Conservation (phyloP, 305 asterid species). For the Fraxinus ornus region DNA sequence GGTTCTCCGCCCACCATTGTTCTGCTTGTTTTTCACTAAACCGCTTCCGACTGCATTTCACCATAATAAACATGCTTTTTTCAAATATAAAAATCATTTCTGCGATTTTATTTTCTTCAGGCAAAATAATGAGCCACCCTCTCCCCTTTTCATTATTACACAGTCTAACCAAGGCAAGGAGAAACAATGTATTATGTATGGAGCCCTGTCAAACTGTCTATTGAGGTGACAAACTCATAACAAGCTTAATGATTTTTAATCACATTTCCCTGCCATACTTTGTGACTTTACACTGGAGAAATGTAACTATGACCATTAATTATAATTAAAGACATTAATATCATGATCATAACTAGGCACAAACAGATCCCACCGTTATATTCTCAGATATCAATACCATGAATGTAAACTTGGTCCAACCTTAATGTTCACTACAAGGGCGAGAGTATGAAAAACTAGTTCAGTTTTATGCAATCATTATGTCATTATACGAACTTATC, state of each 20-base stretch:
- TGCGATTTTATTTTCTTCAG: background rate
- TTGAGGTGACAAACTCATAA: background rate
- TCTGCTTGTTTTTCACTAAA: constrained; percentile 61
- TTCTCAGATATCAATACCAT: background rate
- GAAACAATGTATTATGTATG: background rate
- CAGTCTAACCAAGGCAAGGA: background rate
- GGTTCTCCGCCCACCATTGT: constrained; percentile 65
- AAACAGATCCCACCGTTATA: background rate
- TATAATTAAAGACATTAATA: background rate
- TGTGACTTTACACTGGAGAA: background rate
- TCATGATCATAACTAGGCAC: background rate
- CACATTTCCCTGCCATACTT: background rate
- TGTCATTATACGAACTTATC: background rate
- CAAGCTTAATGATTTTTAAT: background rate
- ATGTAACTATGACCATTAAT: constrained; percentile 3
- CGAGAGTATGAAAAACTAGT: background rate
- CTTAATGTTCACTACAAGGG: background rate
- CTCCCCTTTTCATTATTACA: background rate
- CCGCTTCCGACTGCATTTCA: constrained; percentile 51
- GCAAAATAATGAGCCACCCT: background rate
- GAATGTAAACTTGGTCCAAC: background rate
- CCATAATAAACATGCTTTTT: background rate
- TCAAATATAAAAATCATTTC: background rate
- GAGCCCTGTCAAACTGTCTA: background rate
- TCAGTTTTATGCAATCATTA: background rate